phyloP scores from a whole-genome alignment of 176 grass and related monocot genomes.

The Cenchrus americanus region DNA sequence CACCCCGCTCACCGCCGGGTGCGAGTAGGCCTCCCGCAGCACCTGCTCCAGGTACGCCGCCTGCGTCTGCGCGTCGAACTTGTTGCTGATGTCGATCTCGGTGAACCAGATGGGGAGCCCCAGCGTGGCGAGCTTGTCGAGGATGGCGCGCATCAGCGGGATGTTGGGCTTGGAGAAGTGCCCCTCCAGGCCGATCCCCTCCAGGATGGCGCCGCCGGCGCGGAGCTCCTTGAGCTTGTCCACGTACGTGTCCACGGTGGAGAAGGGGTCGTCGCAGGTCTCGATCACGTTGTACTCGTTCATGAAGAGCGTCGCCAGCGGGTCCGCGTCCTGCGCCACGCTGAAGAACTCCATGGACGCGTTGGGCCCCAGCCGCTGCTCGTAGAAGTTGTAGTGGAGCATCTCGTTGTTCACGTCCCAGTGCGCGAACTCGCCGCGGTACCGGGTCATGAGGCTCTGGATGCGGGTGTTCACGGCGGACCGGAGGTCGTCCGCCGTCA shows the following conservation, averaged over 20 bases:
- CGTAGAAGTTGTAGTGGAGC: constrained; percentile 97
- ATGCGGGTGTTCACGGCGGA: constrained; percentile 81
- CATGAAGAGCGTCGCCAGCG: constrained; percentile 96
- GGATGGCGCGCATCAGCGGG: constrained; percentile 79
- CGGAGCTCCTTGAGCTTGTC: constrained; percentile 67
- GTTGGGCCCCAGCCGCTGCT: constrained; percentile 79
- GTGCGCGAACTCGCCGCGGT: constrained; percentile 95
- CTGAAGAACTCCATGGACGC: constrained; percentile 85
- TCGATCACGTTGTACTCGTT: constrained; percentile 97
- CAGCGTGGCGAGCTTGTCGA: constrained; percentile 92
- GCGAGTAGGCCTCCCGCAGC: constrained; percentile 79
- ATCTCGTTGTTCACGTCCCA: constrained; percentile 99
- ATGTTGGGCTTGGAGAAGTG: constrained; percentile 93
- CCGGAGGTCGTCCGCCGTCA: constrained; percentile 64
- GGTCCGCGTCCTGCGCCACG: constrained; percentile 88
- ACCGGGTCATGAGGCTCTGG: constrained; percentile 74
- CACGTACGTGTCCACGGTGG: constrained; percentile 82
- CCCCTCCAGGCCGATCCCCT: constrained; percentile 85
- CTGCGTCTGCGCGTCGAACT: constrained; percentile 74
- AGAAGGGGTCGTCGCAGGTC: constrained; percentile 85
- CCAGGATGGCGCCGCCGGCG: constrained; percentile 68
- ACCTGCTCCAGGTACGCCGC: constrained; percentile 89
- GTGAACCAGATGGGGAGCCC: constrained; percentile 95
- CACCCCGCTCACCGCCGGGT: constrained; percentile 83
- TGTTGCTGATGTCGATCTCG: constrained; percentile 86